Evolutionary conservation across 1,284 basidiomycete species (phyloP).

Genomic region (Schizophyllum amplum): DNA sequence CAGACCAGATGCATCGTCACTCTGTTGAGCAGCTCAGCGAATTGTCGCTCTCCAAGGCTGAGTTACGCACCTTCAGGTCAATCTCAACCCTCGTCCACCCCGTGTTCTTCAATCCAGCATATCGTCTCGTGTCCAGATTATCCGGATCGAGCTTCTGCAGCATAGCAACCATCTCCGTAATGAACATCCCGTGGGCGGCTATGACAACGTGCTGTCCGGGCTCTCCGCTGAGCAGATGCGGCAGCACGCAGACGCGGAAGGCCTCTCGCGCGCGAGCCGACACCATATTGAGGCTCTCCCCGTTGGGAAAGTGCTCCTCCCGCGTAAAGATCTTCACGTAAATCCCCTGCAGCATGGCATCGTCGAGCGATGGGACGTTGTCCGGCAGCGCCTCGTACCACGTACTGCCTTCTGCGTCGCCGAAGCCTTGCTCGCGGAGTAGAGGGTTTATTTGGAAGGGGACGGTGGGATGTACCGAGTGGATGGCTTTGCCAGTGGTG

Average conservation of each 20-base stretch:
- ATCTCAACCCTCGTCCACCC: constrained; percentile 53
- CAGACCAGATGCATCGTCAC: no score
- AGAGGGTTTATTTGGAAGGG: constrained; percentile 42
- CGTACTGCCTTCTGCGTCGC: constrained; percentile 62
- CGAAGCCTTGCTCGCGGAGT: constrained; percentile 65
- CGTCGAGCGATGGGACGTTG: constrained; percentile 23
- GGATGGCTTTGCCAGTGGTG: constrained; percentile 49
- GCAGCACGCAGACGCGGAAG: constrained; percentile 49
- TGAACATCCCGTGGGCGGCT: constrained; percentile 69
- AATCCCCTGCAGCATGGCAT: constrained; percentile 35
- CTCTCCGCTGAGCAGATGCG: constrained; percentile 35
- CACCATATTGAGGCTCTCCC: constrained; percentile 62
- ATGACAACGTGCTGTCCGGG: constrained; percentile 50
- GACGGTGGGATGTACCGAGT: constrained; percentile 35
- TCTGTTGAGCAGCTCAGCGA: no score
- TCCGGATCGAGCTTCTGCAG: constrained; percentile 40
- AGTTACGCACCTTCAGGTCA: constrained; percentile 35
- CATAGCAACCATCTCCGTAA: constrained; percentile 50
- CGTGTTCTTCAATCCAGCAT: constrained; percentile 52
- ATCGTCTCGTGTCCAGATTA: constrained; percentile 15
- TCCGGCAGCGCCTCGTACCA: constrained; percentile 18
- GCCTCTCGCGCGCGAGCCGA: constrained; percentile 46
- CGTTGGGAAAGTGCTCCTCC: constrained; percentile 52
- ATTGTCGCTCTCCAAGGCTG: no score
- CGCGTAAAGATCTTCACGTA: constrained; percentile 41